Evolutionary conservation across 2,329 filamentous ascomycete species (phyloP), one percentile per base, ranked within the genome.

Genomic region (Xylariaceae sp.): DNA sequence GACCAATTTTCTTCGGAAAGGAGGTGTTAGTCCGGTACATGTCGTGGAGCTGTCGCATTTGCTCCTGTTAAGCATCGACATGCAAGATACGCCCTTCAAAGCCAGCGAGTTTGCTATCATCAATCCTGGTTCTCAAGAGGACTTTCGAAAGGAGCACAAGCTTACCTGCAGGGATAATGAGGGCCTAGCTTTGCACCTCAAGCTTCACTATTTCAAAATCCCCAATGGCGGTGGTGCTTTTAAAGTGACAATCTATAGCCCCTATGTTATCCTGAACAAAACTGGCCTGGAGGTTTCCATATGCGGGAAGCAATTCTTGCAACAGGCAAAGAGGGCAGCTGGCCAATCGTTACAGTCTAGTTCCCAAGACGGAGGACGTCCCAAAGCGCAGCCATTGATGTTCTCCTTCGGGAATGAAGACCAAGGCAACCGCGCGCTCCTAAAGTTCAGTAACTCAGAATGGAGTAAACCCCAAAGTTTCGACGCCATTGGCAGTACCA

Each of bases 401-500:
- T 99, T 97, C 71, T 96, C 94, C 0, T 99, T 88, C 68, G 83
- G 84, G 1, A 89, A 81, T 18, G 88, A 96, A 60, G 94, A 99
- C 65, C 88, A 89, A 63, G 89, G 90, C 63, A 99, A 99, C 69
- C 85, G 94, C 61, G 91, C 90, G 6, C 75, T 95, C 42, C 76
- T 99, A 55, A 95, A 89, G 72, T 83, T 96, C 39, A 90, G 88
- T 5, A 88, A 95, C 51, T 96, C 94, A 0, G 83, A 86, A 56
- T 99, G 94, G 95, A 97, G 94, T 73, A 96, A 94, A 68, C 90
- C 92, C 0, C 92, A 97, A 69, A 96, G 90, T 79, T 96, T 99
- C 64, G 95, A 99, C 67, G 94, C 94, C 18, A 94, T 99, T 60
- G 94, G 94, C 30, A 97, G 92, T 65, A 91, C 87, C 0, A 87